Evolutionary conservation across 1,284 basidiomycete genomes (phyloP).

Genomic region (Malassezia obtusa): DNA sequence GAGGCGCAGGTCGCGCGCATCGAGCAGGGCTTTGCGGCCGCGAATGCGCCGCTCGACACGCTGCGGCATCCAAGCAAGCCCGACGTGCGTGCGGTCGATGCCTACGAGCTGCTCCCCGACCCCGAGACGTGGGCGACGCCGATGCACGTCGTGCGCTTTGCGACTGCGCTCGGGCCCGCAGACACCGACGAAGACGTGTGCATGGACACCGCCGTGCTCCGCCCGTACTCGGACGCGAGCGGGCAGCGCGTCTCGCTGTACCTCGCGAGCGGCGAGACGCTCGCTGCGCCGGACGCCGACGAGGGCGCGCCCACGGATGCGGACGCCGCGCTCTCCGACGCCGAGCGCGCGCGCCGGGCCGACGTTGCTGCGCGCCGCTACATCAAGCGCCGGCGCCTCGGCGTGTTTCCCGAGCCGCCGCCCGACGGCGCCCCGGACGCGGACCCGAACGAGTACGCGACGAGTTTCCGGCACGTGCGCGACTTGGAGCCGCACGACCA

Average conservation of each 20-base stretch:
- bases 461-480: conserved; percentile 30
- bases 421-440: not conserved
- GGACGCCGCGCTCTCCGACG: conserved; percentile 17
- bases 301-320: conserved; percentile 22
- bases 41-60: conserved; percentile 25
- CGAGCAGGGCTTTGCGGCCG: conserved; percentile 32
- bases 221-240: conserved; percentile 29
- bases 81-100: conserved; percentile 33
- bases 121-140: conserved; percentile 45
- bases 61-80: conserved; percentile 40
- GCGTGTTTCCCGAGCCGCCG: conserved; percentile 22
- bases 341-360: conserved; percentile 3
- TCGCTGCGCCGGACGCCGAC: conserved; percentile 17
- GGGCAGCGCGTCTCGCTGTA: conserved; percentile 41
- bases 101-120: conserved; percentile 43
- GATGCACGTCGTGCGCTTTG: conserved; percentile 43
- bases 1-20: conserved; percentile 39
- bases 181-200: conserved; percentile 29
- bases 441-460: conserved; percentile 24
- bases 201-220: conserved; percentile 32
- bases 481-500: conserved; percentile 36
- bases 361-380: conserved; percentile 20
- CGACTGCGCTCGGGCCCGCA: conserved; percentile 36
- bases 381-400: conserved; percentile 33
- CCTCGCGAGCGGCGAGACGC: conserved; percentile 30